Percentiles rank a stretch among this genome's conserved stretches.
These are phyloP conservation scores for Isoetes engelmannii DNA, from an alignment of 83 land plant species.

Conservation along the genomic window DNA sequence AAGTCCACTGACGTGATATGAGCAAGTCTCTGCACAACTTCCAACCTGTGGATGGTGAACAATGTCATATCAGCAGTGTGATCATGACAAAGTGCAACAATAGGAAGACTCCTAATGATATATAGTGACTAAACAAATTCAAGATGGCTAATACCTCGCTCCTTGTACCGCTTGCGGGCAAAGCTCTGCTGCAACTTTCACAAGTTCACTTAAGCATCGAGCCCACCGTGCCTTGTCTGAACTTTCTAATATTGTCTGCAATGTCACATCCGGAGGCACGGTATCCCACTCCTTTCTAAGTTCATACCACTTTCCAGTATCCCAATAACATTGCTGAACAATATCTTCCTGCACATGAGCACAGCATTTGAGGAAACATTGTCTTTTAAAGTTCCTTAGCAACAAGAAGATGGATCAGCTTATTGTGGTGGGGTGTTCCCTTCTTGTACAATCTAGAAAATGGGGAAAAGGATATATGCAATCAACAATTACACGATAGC, in stretches of 20 bases:
- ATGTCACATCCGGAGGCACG: conserved; percentile 69
- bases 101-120: not conserved
- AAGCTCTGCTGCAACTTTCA: conserved; percentile 80
- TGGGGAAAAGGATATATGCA: no score
- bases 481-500: no score
- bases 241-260: conserved; percentile 83
- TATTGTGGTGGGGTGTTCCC: no score
- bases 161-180: conserved; percentile 81
- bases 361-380: no score
- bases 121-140: not conserved
- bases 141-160: conserved; percentile 51
- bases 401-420: no score
- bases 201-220: conserved; percentile 87
- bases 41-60: conserved; percentile 42
- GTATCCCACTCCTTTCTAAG: conserved; percentile 80
- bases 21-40: conserved; percentile 74
- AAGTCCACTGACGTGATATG: conserved; percentile 76
- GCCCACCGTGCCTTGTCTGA: conserved; percentile 95
- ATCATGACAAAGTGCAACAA: not conserved
- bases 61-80: not conserved
- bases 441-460: no score
- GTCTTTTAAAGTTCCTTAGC: no score
- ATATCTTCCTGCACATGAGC: conserved; percentile 70
- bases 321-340: conserved; percentile 95
- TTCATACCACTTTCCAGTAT: conserved; percentile 88